Evolutionary conservation across 192 early-diverging fungal species (phyloP).

Genomic region (Gigaspora rosea): DNA sequence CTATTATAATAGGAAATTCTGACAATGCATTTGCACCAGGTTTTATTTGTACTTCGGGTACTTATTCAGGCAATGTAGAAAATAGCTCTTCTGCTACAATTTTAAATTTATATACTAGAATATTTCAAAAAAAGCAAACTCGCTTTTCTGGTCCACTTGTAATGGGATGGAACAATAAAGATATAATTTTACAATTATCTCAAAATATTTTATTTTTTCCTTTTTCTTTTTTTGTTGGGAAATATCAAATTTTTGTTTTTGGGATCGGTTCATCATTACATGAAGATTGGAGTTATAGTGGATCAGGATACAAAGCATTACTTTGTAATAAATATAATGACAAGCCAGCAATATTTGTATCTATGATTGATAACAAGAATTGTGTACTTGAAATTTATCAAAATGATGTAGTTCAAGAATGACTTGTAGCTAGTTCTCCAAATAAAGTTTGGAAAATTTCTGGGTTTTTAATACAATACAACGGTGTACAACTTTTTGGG

Average conservation of each 20-base stretch:
- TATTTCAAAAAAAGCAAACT: background rate
- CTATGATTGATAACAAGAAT: background rate
- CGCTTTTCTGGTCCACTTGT: background rate
- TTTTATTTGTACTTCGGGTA: too few relatives aligned
- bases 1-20: too few relatives aligned
- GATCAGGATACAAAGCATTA: background rate
- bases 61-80: background rate
- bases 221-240: background rate
- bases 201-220: background rate
- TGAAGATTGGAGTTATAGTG: background rate
- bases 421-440: background rate
- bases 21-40: too few relatives aligned
- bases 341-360: background rate
- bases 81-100: background rate
- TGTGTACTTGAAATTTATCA: background rate
- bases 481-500: background rate
- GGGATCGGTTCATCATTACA: background rate
- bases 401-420: background rate
- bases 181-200: constrained; percentile 1
- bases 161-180: background rate
- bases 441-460: background rate
- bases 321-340: background rate
- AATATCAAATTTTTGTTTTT: background rate
- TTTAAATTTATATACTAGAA: constrained; percentile 3
- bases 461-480: background rate